Base-by-base conservation (phyloP, 2,329 filamentous ascomycete genomes). In the Lachnellula hyalina region DNA sequence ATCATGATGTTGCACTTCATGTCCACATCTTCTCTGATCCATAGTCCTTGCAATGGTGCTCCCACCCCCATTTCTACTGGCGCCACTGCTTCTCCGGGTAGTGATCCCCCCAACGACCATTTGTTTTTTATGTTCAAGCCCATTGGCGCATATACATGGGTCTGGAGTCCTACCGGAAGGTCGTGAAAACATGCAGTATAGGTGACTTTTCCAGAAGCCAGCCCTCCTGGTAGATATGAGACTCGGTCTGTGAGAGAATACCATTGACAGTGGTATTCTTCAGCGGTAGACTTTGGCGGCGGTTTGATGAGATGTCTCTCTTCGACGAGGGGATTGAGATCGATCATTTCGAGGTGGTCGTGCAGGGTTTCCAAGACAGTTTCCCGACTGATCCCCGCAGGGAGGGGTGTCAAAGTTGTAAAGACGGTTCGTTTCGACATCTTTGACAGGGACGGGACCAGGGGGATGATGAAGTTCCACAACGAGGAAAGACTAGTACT, bases 101-200 rank as follows among this genome's bases (percentile, higher is more conserved):
- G 73, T 9, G 80, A 83, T 9, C 90, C 90, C 46, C 82, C 84
- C 4, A 96, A 75, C 8, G 78, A 84, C 89, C 90, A 96, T 71
- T 86, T 87, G 48, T 83, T 86, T 56, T 84, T 83, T 62, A 95
- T 87, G 58, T 94, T 85, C 51, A 95, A 79, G 11, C 89, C 89
- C 67, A 90, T 81, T 0, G 91, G 90, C 4, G 90, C 90, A 66
- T 90, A 93, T 64, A 86, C 85, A 68, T 95, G 90, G 14, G 90
- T 95, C 72, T 91, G 85, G 28, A 96, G 71, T 5, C 90, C 90
- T 53, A 80, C 75, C 4, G 83, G 75, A 19, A 90, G 75, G 66
- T 95, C 82, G 71, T 90, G 82, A 69, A 96, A 95, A 64, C 87
- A 90, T 52, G 83, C 88, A 42, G 86, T 89, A 75, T 95, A 96